Evolutionary conservation across 495 filamentous ascomycete species (phyloP).

Genomic region (Alectoria sarmentosa): DNA sequence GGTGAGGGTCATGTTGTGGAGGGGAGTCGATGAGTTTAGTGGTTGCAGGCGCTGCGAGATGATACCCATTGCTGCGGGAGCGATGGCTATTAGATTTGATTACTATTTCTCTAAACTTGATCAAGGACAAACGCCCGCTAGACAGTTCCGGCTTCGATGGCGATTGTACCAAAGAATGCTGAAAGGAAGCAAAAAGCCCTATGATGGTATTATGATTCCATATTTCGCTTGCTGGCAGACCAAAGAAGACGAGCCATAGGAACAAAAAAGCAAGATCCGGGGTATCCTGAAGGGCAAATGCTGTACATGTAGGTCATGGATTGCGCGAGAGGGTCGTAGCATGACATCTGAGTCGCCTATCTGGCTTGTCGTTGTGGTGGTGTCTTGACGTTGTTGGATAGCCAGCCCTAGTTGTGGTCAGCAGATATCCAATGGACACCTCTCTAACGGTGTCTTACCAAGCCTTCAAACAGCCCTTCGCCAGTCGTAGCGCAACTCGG

Average conservation of each 20-base stretch:
- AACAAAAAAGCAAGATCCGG: background rate
- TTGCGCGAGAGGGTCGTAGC: background rate
- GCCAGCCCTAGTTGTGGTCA: conserved; percentile 55
- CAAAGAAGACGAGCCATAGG: background rate
- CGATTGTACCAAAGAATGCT: background rate
- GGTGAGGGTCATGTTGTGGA: too few relatives aligned
- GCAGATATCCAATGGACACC: too few relatives aligned
- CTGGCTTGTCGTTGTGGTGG: conserved; percentile 37
- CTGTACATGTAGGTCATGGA: conserved; percentile 15
- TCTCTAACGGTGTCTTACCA: too few relatives aligned
- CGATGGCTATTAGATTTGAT: background rate
- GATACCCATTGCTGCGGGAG: conserved; percentile 8
- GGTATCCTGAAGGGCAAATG: conserved; percentile 15
- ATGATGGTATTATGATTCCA: conserved; percentile 8
- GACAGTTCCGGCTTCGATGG: background rate
- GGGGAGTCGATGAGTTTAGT: background rate
- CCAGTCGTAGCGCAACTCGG: conserved; percentile 92
- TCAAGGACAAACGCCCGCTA: background rate
- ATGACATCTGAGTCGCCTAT: background rate
- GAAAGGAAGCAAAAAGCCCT: conserved; percentile 7
- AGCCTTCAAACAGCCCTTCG: conserved; percentile 87
- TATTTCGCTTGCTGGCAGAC: conserved; percentile 7
- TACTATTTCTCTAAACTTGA: background rate
- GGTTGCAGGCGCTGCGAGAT: conserved; percentile 7
- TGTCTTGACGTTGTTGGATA: conserved; percentile 89